Percentiles rank a stretch among this genome's conserved stretches.
Evolutionary conservation across 371 early-diverging fungal species (phyloP).

Genomic region (Mucor mucedo): DNA sequence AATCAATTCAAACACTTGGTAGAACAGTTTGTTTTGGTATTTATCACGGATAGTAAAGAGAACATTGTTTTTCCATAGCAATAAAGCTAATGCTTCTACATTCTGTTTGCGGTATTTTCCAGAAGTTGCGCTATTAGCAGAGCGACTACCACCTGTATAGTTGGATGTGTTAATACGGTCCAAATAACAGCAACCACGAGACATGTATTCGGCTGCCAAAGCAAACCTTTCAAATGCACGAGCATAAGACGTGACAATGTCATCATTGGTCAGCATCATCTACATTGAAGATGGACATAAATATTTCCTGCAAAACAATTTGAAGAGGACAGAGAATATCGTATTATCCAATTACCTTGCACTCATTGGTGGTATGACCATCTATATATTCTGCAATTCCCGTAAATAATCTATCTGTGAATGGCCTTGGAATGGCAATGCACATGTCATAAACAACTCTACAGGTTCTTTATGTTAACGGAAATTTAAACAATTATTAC

Average conservation of each 20-base stretch:
- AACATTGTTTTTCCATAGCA: constrained; percentile 77
- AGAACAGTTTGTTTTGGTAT: constrained; percentile 69
- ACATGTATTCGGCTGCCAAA: constrained; percentile 66
- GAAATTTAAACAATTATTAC: neutral
- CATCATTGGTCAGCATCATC: constrained; percentile 68
- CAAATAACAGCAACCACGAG: constrained; percentile 76
- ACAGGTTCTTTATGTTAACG: neutral
- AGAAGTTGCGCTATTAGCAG: neutral
- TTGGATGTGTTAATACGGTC: constrained; percentile 62
- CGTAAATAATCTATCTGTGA: constrained; percentile 71
- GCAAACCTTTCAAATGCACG: constrained; percentile 73
- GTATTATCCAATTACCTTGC: constrained; percentile 52
- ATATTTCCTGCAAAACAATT: neutral
- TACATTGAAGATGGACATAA: constrained; percentile 18
- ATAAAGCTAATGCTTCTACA: constrained; percentile 74
- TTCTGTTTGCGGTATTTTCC: constrained; percentile 68
- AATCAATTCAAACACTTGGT: constrained; percentile 74
- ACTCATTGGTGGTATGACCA: constrained; percentile 57
- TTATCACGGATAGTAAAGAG: constrained; percentile 63
- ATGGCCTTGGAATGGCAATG: constrained; percentile 76
- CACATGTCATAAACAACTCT: constrained; percentile 67
- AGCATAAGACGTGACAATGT: constrained; percentile 77
- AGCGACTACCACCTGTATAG: constrained; percentile 20
- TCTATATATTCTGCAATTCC: constrained; percentile 73
- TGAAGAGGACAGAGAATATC: neutral